Evolutionary conservation across 257 asterid genomes (phyloP), one percentile per base, ranked within the genome.

Genomic region (Gentiana macrophylla): DNA sequence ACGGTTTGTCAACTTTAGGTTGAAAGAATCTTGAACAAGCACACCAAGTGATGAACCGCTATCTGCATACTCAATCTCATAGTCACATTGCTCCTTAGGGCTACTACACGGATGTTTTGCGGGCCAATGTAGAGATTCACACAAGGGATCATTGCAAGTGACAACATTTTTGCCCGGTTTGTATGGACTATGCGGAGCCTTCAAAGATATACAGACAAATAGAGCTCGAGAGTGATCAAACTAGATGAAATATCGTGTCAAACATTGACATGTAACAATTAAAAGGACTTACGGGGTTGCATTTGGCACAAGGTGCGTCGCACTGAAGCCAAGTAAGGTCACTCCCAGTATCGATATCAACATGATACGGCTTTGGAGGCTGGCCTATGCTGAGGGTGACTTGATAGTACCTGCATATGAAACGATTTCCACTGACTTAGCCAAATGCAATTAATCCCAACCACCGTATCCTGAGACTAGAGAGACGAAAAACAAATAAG

Each of bases 241-340:
- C 10, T 33, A 6, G 32, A 12, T 9, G 13, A 53, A 62, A 15
- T 32, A 44, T 10, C 4, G 32, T n/a, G 32, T 15, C 9, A 37
- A 62, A 38, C 45, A 38, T 38, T 4, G 1, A 41, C 46, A 41
- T 35, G 48, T 49, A 44, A 50, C 49, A 53, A 44, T 36, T 9
- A 37, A 12, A 44, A 36, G 57, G 47, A 48, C 61, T 56, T 64
- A 81, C 96, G 69, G 94, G 92, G 10, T 66, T 64, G 77, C 97
- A 90, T 72, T 82, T 81, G 11, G 62, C 45, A 66, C 96, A 91
- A 57, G 97, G 98, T 47, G 90, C 95, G 57, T 91, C 94, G 67
- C 98, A 91, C 48, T 83, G 96, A 50, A 87, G 87, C 98, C 98
- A 91, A 9, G 98, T 84, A 45, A 91, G 91, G 55, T 87, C 98